Conservation (phyloP, 108 stramenopile species). For the Skeletonema costatum region DNA sequence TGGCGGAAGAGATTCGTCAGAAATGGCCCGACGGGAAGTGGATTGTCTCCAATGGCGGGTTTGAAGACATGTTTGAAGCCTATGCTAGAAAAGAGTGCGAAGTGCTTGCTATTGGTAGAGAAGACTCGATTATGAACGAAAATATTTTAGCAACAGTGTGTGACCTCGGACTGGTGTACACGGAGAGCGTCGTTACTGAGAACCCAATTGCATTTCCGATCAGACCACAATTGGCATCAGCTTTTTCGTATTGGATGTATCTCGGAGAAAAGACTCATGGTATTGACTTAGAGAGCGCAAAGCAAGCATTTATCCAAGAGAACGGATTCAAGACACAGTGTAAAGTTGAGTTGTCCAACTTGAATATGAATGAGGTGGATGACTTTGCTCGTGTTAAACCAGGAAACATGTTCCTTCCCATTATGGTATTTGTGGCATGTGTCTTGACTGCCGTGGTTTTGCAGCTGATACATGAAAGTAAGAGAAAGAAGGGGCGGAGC, state of each 20-base stretch:
- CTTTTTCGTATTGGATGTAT: slow-evolving; percentile 24
- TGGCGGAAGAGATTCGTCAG: slow-evolving; percentile 7
- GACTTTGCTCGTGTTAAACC: slow-evolving; percentile 18
- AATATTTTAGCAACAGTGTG: slow-evolving; percentile 7
- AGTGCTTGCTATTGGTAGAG: slow-evolving; percentile 18
- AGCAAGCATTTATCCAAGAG: neutral
- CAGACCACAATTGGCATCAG: slow-evolving; percentile 11
- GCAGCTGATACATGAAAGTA: neutral
- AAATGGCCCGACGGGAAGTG: slow-evolving; percentile 22
- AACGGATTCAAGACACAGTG: neutral
- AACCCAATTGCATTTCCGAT: slow-evolving; percentile 31
- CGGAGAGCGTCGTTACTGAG: slow-evolving; percentile 14
- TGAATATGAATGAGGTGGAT: neutral
- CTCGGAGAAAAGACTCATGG: slow-evolving; percentile 12
- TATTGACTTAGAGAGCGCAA: slow-evolving; percentile 1
- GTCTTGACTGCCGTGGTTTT: neutral
- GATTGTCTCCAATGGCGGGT: slow-evolving; percentile 2
- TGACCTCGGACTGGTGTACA: slow-evolving; percentile 14
- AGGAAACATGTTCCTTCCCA: slow-evolving; percentile 26
- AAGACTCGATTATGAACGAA: slow-evolving; percentile 6
- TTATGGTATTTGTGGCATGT: neutral
- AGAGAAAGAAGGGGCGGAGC: neutral
- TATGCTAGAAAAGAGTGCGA: slow-evolving; percentile 21
- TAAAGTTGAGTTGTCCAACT: slow-evolving; percentile 15
- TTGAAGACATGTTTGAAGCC: slow-evolving; percentile 3